Evolutionary conservation across 1,284 basidiomycete species (phyloP), one percentile per base, ranked within the genome.

Genomic region (Golubevia pallescens): DNA sequence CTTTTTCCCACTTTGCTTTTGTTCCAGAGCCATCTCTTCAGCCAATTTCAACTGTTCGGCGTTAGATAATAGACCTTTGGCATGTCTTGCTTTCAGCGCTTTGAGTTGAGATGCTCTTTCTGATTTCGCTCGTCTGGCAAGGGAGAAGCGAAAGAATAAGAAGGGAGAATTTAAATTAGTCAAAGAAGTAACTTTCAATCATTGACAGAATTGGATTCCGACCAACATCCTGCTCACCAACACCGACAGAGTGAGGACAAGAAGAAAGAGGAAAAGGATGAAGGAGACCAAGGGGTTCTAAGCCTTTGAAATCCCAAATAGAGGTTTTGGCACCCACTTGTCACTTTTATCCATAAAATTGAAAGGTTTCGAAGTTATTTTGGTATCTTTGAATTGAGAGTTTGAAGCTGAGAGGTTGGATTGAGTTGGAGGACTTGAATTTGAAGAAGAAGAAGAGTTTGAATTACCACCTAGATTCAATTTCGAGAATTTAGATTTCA

Each of bases 271-370:
- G 34, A 54, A 60, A 48, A 54, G n/a, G 34, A n/a, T n/a, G 20
- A 24, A 8, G 24, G 53, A 6, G 21, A 57, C 28, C 42, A 56
- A 57, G 57, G 56, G 56, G 59, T 42, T 55, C 42, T 58, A 34
- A 20, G 21, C 34, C 6, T 32, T 16, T 20, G 42, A 52, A 20
- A 52, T 21, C 23, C 74, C 74, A 74, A 78, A 78, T 60, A 78
- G 68, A 16, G 75, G 74, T 58, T 61, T 69, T 51, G 74, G 74
- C 62, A 78, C 75, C 75, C 75, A 78, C 75, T 78, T 78, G 66
- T 78, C 70, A 57, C 69, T 69, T 63, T 77, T 78, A 63, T 69
- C 34, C 34, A 38, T 38, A 10, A 38, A 38, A 38, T 38, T 38
- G 34, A 38, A 38, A 38, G 34, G 34, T 38, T 38, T 38, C 3